Conservation (phyloP, 164 flowering plant species). For the Nymphaea thermarum region DNA sequence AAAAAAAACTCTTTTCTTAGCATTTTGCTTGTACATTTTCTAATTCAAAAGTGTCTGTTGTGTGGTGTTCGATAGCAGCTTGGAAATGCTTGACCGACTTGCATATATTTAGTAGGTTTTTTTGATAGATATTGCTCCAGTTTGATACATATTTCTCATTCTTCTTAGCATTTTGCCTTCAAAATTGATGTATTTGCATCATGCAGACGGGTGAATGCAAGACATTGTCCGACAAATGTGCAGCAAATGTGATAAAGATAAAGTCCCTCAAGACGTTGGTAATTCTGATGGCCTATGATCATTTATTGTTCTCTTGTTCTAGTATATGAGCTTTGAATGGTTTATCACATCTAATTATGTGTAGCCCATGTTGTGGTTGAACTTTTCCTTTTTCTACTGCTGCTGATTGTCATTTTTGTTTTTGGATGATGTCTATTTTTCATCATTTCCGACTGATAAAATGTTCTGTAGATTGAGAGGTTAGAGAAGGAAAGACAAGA, state of each 20-base stretch:
- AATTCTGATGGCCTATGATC: conserved; percentile 6
- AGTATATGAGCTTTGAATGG: neutral
- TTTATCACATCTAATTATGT: neutral
- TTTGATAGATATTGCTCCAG: no score
- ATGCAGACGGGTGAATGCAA: conserved; percentile 49
- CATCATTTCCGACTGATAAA: neutral
- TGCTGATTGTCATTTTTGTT: neutral
- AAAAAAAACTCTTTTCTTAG: no score
- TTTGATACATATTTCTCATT: no score
- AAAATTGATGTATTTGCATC: no score
- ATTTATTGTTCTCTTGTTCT: neutral
- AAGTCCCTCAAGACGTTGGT: conserved; percentile 63
- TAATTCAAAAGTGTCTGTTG: no score
- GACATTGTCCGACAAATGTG: conserved; percentile 42
- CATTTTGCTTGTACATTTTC: no score
- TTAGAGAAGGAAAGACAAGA: conserved; percentile 69
- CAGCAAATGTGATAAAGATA: conserved; percentile 47
- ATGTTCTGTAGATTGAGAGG: conserved; percentile 39
- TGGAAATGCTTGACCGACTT: no score
- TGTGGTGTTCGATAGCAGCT: no score
- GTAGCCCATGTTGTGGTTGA: neutral
- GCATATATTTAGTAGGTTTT: no score
- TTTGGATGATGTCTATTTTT: no score
- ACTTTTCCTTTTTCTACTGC: neutral
- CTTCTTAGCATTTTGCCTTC: no score